Evolutionary conservation across 768 basidiomycete genomes (phyloP), one percentile per base, ranked within the genome.

Genomic region (Suillus hirtellus): DNA sequence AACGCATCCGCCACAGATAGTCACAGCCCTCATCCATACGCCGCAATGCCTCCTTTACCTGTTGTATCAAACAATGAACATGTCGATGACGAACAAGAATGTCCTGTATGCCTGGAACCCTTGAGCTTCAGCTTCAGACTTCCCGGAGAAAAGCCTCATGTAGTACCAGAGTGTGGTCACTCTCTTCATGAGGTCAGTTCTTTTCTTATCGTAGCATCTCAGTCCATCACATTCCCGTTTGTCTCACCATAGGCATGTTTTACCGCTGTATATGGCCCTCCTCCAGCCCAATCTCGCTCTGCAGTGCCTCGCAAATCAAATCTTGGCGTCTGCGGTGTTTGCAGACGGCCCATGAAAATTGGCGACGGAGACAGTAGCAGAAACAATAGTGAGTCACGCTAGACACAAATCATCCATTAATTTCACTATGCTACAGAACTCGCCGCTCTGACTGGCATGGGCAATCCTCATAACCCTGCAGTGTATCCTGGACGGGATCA

Each of bases 161-260:
- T 99, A 66, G 91, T 97, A 53, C 96, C 97, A 37, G 93, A 96
- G 73, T 99, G 97, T 69, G 96, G 97, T 43, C 97, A 99, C 79
- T 90, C 94, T 42, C 86, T 99, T n/a, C 97, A 98, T 78, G 90
- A 95, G 81, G 94, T 90, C 62, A 67, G 80, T 73, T 38, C 44
- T 46, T 59, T n/a, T 2, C 59, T 53, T 53, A 15, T 37, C 34
- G 43, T 19, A 21, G 4, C 24, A 5, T 34, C 10, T 1, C 4
- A 42, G 17, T 49, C 50, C 43, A 15, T 19, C 1, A 49, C 6
- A 24, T 21, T 14, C 47, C 27, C 58, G 63, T 21, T 63, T 56
- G 42, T 62, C 47, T 63, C 24, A 1, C n/a, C 47, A 19, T 60
- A 96, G 92, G 96, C 95, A 17, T 99, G 97, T 76, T 99, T 98